Percentiles rank a stretch among this genome's conserved stretches.
Conservation (phyloP, 768 basidiomycete genomes). For the Amanita fuliginea region DNA sequence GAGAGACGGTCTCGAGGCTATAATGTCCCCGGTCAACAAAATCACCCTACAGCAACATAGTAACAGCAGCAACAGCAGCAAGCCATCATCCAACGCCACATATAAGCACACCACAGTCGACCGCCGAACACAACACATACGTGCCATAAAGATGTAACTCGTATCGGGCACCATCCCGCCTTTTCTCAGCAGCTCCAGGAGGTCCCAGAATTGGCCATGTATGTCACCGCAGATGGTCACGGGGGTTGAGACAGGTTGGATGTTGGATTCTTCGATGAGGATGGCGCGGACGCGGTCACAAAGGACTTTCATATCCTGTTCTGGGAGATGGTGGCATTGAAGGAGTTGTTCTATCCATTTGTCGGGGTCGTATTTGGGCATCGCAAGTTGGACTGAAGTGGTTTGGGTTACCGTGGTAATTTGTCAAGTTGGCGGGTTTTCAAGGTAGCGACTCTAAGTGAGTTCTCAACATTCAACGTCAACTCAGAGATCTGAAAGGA, state of each 20-base stretch:
- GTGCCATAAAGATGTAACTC: slow-evolving; percentile 94
- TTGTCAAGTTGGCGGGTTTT: too few relatives aligned
- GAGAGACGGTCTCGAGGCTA: slow-evolving; percentile 88
- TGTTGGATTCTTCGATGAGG: slow-evolving; percentile 94
- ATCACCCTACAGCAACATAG: slow-evolving; percentile 69
- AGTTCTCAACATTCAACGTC: too few relatives aligned
- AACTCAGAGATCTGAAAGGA: too few relatives aligned
- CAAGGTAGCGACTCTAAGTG: too few relatives aligned
- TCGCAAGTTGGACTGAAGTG: neutral
- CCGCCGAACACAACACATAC: slow-evolving; percentile 33
- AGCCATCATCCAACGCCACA: neutral
- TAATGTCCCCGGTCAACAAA: slow-evolving; percentile 98
- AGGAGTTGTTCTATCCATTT: slow-evolving; percentile 87
- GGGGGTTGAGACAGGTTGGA: slow-evolving; percentile 90
- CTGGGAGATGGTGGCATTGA: slow-evolving; percentile 79
- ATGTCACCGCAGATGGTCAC: slow-evolving; percentile 96
- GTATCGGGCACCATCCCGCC: slow-evolving; percentile 80
- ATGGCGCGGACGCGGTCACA: slow-evolving; percentile 85
- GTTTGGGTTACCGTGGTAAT: neutral
- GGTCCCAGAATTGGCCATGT: slow-evolving; percentile 97
- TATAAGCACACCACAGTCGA: slow-evolving; percentile 9
- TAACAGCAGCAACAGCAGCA: slow-evolving; percentile 4
- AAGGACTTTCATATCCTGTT: slow-evolving; percentile 86
- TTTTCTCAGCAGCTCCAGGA: slow-evolving; percentile 79
- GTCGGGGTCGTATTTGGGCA: slow-evolving; percentile 31